These are phyloP conservation scores for Aspergillus saccharolyticus DNA, from an alignment of 495 filamentous ascomycete species.

Conservation along the genomic window DNA sequence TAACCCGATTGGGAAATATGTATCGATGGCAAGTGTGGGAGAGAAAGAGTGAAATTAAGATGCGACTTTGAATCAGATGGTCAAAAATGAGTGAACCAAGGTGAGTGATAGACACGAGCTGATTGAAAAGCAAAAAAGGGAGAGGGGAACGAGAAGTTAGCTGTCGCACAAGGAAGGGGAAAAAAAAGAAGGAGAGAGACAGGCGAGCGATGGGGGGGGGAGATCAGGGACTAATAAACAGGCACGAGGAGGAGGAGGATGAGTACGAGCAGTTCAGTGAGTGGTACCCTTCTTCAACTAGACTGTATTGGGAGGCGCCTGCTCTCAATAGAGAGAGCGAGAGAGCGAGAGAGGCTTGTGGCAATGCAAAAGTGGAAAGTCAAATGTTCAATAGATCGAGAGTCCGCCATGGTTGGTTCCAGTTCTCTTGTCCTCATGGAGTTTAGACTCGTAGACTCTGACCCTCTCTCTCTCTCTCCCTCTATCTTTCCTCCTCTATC, in stretches of 20 bases:
- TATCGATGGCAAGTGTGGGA: constrained; percentile 11
- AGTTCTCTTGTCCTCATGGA: not conserved
- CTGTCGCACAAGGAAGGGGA: constrained; percentile 3
- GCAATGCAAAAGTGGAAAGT: not conserved
- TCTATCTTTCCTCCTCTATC: not conserved
- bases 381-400: not conserved
- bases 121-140: not conserved
- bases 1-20: constrained; percentile 5
- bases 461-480: not conserved
- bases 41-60: constrained; percentile 1
- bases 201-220: constrained; percentile 1
- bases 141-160: constrained; percentile 6
- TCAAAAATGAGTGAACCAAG: constrained; percentile 15
- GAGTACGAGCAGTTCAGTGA: no score
- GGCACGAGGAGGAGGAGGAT: no score
- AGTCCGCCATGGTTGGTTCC: not conserved
- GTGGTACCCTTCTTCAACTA: no score
- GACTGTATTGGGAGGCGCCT: not conserved
- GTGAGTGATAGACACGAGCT: constrained; percentile 3
- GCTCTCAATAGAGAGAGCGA: no score
- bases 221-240: not conserved
- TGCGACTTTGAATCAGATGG: not conserved
- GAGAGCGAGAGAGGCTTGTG: not conserved
- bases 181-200: constrained; percentile 9
- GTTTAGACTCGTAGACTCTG: no score